Evolutionary conservation across 2,329 filamentous ascomycete species (phyloP).

Genomic region (Myriosclerotinia curreyana): DNA sequence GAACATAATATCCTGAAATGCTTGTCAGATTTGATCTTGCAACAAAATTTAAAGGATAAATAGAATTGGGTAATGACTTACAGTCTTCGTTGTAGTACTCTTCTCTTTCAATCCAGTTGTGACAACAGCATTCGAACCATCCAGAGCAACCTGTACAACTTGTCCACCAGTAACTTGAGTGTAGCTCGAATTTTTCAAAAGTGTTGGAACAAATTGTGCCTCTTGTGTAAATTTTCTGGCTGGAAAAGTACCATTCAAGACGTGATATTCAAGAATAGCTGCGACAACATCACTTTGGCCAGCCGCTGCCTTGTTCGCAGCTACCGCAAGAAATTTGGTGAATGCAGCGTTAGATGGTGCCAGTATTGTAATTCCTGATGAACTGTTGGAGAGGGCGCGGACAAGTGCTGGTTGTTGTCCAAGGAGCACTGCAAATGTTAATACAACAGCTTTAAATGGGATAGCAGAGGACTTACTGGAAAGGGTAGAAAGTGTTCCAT

Average conservation of each 20-base stretch:
- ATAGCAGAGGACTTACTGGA: neutral
- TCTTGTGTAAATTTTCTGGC: constrained; percentile 36
- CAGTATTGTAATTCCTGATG: constrained; percentile 34
- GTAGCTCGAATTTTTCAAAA: constrained; percentile 45
- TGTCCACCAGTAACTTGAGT: constrained; percentile 52
- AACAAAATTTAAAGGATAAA: constrained; percentile 35
- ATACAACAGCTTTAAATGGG: neutral
- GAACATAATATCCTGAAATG: constrained; percentile 46
- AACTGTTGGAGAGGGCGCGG: constrained; percentile 9
- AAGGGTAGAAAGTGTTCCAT: constrained; percentile 11
- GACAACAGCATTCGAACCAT: constrained; percentile 13
- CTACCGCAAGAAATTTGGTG: constrained; percentile 40
- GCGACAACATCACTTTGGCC: constrained; percentile 42
- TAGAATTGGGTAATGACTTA: constrained; percentile 41
- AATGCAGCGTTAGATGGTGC: constrained; percentile 42
- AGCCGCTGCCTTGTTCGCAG: constrained; percentile 35
- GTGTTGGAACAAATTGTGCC: constrained; percentile 45
- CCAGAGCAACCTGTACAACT: constrained; percentile 40
- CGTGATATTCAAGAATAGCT: constrained; percentile 41
- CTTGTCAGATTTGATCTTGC: constrained; percentile 39
- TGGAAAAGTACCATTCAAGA: constrained; percentile 38
- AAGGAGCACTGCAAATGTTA: constrained; percentile 18
- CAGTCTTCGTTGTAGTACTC: constrained; percentile 43
- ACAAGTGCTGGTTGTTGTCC: constrained; percentile 15
- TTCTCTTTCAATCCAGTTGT: constrained; percentile 21